A percentile compares a stretch with the other conserved stretches of the same genome.
These are phyloP conservation scores for Monosporozyma yasuniensis DNA, from an alignment of 805 yeast species.

Conservation along the genomic window DNA sequence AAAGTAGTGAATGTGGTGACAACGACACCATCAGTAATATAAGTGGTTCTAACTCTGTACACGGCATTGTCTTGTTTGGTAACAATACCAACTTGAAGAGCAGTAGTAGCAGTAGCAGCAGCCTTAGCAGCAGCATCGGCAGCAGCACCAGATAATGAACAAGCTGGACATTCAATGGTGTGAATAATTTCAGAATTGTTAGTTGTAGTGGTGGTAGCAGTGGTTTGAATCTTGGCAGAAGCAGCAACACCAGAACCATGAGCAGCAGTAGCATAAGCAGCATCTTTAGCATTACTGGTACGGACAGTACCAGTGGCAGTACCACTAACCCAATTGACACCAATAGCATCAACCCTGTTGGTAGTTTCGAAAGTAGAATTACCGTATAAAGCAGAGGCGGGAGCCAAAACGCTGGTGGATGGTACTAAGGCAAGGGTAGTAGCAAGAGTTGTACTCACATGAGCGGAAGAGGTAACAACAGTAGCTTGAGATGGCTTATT, in stretches of 20 bases:
- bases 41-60: not conserved
- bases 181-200: not conserved
- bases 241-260: not conserved
- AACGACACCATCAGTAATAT: not conserved
- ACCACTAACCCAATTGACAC: no score
- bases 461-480: no score
- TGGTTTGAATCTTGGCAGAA: no score
- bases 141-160: not conserved
- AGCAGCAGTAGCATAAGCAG: not conserved
- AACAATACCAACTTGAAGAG: not conserved
- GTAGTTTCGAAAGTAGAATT: not conserved
- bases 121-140: not conserved
- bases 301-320: no score
- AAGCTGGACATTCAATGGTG: not conserved
- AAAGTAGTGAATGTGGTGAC: constrained; percentile 1
- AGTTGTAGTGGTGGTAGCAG: not conserved
- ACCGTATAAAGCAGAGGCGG: not conserved
- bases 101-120: not conserved
- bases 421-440: not conserved
- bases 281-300: no score
- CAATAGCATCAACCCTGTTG: not conserved
- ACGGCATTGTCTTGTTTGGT: not conserved
- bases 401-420: not conserved
- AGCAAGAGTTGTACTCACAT: no score
- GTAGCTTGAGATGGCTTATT: no score